phyloP scores from a whole-genome alignment of 2,329 filamentous ascomycete species.

The Salinomyces thailandicus region DNA sequence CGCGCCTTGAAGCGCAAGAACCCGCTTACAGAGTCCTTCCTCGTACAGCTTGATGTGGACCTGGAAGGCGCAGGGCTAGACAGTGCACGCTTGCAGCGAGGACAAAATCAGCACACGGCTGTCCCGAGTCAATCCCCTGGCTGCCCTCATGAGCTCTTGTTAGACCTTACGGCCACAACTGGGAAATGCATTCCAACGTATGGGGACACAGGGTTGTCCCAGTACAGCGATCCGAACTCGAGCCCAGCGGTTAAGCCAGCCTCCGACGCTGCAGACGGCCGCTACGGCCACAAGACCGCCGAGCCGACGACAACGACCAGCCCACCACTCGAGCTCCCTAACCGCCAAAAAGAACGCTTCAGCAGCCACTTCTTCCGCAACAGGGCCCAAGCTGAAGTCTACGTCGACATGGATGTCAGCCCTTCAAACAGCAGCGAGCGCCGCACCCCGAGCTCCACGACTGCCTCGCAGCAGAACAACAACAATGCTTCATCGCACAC shows the following conservation, averaged over 20 bases:
- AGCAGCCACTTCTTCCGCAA: constrained; percentile 9
- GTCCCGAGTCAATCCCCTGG: not conserved
- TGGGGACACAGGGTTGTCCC: constrained; percentile 15
- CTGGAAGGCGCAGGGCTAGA: constrained; percentile 61
- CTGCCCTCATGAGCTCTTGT: constrained; percentile 2
- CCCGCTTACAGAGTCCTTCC: constrained; percentile 84
- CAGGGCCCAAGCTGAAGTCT: constrained; percentile 8
- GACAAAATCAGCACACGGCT: not conserved
- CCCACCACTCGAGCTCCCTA: constrained; percentile 15
- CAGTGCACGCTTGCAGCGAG: constrained; percentile 17
- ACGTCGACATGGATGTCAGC: constrained; percentile 22
- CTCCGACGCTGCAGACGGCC: not conserved
- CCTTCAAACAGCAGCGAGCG: constrained; percentile 19
- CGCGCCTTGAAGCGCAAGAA: constrained; percentile 79
- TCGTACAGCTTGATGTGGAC: constrained; percentile 87
- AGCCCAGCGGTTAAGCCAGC: constrained; percentile 2
- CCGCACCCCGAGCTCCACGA: constrained; percentile 18
- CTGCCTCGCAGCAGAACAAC: constrained; percentile 11
- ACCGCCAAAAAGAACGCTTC: constrained; percentile 17
- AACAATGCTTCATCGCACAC: constrained; percentile 17
- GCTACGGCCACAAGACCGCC: too few species aligned
- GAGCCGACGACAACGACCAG: too few species aligned
- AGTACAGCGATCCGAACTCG: constrained; percentile 12
- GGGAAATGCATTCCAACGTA: constrained; percentile 8
- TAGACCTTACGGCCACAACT: not conserved